Evolutionary conservation across 1,139 yeast species (phyloP).

Genomic region (Taphrina communis): DNA sequence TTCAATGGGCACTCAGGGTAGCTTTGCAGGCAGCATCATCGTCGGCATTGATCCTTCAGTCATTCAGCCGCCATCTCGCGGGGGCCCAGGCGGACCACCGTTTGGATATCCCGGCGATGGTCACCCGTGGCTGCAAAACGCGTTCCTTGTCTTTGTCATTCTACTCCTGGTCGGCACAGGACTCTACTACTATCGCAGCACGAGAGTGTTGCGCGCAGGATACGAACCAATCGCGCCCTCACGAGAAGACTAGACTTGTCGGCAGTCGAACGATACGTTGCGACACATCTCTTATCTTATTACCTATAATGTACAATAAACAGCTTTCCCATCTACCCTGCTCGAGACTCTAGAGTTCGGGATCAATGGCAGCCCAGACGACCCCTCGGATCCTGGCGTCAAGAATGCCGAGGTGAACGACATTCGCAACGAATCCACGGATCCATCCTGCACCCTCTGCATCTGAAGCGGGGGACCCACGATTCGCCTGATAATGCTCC

Average conservation of each 20-base stretch:
- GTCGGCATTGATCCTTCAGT: slow-evolving; percentile 16
- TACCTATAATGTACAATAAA: not conserved
- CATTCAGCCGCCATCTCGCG: slow-evolving; percentile 13
- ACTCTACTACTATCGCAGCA: not conserved
- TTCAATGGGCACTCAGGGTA: not conserved
- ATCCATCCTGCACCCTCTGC: not conserved
- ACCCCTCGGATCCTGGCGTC: slow-evolving; percentile 19
- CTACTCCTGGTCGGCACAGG: not conserved
- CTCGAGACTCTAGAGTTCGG: not conserved
- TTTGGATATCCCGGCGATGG: slow-evolving; percentile 8
- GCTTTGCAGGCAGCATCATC: not conserved
- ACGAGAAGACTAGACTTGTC: not conserved
- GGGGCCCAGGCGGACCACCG: slow-evolving; percentile 5
- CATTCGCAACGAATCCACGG: slow-evolving; percentile 3
- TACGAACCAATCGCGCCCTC: slow-evolving; percentile 4
- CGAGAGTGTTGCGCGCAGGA: slow-evolving; percentile 1
- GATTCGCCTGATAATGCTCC: not conserved
- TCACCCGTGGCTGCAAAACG: slow-evolving; percentile 6
- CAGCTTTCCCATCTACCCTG: not conserved
- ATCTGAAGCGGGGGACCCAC: not conserved
- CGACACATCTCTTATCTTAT: not conserved
- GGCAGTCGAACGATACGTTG: not conserved
- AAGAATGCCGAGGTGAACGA: slow-evolving; percentile 5
- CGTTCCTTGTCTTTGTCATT: slow-evolving; percentile 3
- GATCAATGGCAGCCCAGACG: slow-evolving; percentile 20